These are phyloP conservation scores for Sporothrix curviconia DNA, from an alignment of 2,329 filamentous ascomycete genomes.

Conservation along the genomic window DNA sequence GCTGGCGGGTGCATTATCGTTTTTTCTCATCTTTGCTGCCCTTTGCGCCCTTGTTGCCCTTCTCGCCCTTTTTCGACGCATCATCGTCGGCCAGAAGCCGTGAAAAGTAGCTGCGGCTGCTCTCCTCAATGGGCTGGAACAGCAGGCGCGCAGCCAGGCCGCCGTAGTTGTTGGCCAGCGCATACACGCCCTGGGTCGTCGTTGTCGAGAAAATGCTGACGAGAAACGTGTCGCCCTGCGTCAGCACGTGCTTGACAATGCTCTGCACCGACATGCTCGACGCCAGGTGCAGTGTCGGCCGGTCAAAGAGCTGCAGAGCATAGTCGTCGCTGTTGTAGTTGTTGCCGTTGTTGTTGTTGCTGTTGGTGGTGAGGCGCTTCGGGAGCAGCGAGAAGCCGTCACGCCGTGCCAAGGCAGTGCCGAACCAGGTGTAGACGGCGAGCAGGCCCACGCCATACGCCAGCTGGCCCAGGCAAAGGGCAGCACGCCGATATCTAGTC, in stretches of 20 bases:
- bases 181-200: conserved; percentile 81
- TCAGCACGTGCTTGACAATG: conserved; percentile 84
- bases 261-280: conserved; percentile 83
- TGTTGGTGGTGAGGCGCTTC: conserved; percentile 27
- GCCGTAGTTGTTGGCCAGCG: conserved; percentile 90
- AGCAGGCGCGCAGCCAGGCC: conserved; percentile 80
- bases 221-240: conserved; percentile 87
- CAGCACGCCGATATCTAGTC: conserved; percentile 62
- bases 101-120: conserved; percentile 82
- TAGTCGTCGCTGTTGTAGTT: conserved; percentile 31
- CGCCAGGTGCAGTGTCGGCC: conserved; percentile 63
- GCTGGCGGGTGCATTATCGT: conserved; percentile 15
- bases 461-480: conserved; percentile 87
- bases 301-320: conserved; percentile 57
- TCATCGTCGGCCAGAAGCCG: conserved; percentile 52
- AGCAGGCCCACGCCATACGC: conserved; percentile 66
- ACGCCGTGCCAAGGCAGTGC: conserved; percentile 46
- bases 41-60: background rate
- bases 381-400: conserved; percentile 65
- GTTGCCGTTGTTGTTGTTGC: background rate
- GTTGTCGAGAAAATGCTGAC: conserved; percentile 72
- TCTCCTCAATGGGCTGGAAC: conserved; percentile 94
- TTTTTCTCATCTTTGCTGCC: background rate
- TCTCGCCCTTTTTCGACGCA: conserved; percentile 11
- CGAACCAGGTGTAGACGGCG: conserved; percentile 60